Base-by-base conservation (phyloP, 805 yeast genomes). In the Kuraishia floccosa region DNA sequence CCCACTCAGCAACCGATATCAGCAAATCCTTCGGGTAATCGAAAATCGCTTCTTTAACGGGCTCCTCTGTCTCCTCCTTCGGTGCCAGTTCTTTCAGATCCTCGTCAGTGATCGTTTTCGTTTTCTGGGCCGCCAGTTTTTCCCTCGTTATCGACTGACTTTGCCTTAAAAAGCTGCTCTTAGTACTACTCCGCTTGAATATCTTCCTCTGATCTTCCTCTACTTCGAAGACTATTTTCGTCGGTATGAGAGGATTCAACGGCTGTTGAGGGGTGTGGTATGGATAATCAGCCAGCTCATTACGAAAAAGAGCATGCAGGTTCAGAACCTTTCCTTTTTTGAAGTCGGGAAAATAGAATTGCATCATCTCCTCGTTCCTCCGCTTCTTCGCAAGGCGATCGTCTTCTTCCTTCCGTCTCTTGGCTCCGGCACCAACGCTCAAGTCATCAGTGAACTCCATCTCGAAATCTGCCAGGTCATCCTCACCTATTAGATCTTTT, bases 1-100 rank as follows among this genome's bases (percentile, higher is more conserved):
- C 74, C 94, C 94, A 83, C 35, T 78, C 84, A 12, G 81, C 78
- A 0, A 86, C 65, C 0, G 87, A 77, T 15, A 82, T 54, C 2
- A 78, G 56, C 30, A 79, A 45, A 36, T 76, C 81, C 25, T 68
- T 71, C 20, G 70, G 54, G 38, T 53, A 71, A 3, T 54, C 58
- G 1, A 52, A 46, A 30, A 69, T 58, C 14, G 47, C 39, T 25
- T 39, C 43, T 32, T 38, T 46, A 18, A 28, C 41, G 27, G 30
- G 38, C 37, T 40, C 43, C 3, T n/a, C 24, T 11, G 35, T 31
- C 14, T 37, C 35, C 4, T 18, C 18, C 13, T 33, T 37, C 5
- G 46, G 41, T n/a, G 39, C 35, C 2, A 45, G 29, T 7, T 39
- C 33, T 7, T 33, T 36, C 9, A 56, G 39, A 18, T 56, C 61